Conservation (phyloP, 495 filamentous ascomycete genomes). For the Podospora bellae-mahoneyi region DNA sequence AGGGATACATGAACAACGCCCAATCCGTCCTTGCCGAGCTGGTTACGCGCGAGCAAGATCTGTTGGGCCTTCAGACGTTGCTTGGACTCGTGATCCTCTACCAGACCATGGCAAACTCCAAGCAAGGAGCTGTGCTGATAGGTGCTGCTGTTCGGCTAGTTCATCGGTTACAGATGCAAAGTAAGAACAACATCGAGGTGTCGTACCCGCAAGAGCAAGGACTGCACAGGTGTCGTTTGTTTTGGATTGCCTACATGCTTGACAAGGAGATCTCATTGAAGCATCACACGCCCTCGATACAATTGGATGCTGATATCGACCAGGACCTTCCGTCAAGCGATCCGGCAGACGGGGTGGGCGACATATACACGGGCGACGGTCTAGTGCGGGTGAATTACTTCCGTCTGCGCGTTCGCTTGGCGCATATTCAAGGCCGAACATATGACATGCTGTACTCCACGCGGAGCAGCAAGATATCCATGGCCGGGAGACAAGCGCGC, state of each 20-base stretch:
- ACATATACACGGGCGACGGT: conserved; percentile 29
- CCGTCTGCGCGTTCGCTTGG: conserved; percentile 28
- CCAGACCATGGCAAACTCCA: conserved; percentile 29
- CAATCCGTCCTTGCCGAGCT: conserved; percentile 33
- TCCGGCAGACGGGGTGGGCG: conserved; percentile 21
- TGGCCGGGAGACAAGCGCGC: conserved; percentile 20
- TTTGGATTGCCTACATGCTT: conserved; percentile 34
- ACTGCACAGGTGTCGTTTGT: conserved; percentile 30
- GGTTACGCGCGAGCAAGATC: conserved; percentile 32
- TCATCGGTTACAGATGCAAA: conserved; percentile 30
- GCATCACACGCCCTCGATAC: conserved; percentile 30
- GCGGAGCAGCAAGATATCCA: conserved; percentile 25
- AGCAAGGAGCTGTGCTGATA: conserved; percentile 31
- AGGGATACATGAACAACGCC: conserved; percentile 32
- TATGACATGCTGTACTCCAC: conserved; percentile 34
- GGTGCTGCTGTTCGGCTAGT: conserved; percentile 32
- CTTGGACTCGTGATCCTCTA: conserved; percentile 34
- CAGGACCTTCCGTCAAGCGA: conserved; percentile 25
- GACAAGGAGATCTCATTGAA: conserved; percentile 35
- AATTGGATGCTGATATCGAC: conserved; percentile 32
- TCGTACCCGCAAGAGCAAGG: conserved; percentile 26
- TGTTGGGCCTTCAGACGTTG: conserved; percentile 31
- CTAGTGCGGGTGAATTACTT: conserved; percentile 28
- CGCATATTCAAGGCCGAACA: conserved; percentile 29
- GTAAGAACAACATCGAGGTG: conserved; percentile 17